Evolutionary conservation across 192 early-diverging fungal genomes (phyloP), one percentile per base, ranked within the genome.

Genomic region (Coemansia sp.): DNA sequence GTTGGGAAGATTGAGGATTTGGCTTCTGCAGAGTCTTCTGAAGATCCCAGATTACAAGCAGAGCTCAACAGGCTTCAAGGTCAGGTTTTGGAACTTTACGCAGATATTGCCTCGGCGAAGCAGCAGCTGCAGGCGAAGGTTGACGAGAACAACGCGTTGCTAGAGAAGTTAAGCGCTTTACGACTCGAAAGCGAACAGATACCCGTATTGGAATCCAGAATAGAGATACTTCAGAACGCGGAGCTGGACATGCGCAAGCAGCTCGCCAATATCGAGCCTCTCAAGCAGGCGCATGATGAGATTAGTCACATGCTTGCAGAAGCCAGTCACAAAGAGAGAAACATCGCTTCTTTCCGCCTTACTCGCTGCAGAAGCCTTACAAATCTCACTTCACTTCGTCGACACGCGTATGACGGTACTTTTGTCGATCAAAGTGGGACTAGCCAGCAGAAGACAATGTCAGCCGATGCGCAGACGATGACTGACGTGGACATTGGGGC

Each of bases 1-100:
- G 44, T 80, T n/a, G 77, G 77, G 33, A 80, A 64, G 35, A 80
- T 80, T 14, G 77, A 80, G 60, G 60, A 55, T 23, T 15, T 67
- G 11, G 39, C n/a, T 55, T 30, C 38, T 1, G 53, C 44, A 43
- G 10, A n/a, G 8, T 35, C 20, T 11, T 36, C 60, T 24, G 46
- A 41, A 5, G 41, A 33, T 21, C 6, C 46, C 2, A 9, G 30
- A 6, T 26, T 64, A 24, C 15, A 51, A 24, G 26, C 55, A 1
- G 43, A 39, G 5, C 20, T 71, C 9, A 15, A 35, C 15, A 36
- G 18, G 0, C 45, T 71, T 21, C 46, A 60, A 20, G 39, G 33
- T 15, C 68, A 38, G 7, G 8, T 60, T 12, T 38, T 21, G 15
- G 43, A 15, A n/a, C 53, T 52, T 38, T 21, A 39, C 30, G 18